These are phyloP conservation scores for Fusarium sambucinum DNA, from an alignment of 2,329 filamentous ascomycete species.

Conservation along the genomic window DNA sequence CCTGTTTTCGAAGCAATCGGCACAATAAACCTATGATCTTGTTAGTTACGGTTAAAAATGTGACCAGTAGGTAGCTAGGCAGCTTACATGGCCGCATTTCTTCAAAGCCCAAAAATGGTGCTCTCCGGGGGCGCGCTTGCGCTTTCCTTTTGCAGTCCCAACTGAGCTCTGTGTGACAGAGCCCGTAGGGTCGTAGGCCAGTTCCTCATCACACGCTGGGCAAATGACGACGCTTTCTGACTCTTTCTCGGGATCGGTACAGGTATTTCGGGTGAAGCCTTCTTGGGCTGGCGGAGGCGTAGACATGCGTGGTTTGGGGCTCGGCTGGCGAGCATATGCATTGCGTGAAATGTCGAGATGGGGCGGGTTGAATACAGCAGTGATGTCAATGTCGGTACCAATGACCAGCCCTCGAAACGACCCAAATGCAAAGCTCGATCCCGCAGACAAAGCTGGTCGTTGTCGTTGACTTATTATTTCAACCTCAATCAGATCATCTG, in stretches of 20 bases:
- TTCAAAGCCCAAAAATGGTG: constrained; percentile 94
- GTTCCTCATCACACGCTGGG: constrained; percentile 85
- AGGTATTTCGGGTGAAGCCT: constrained; percentile 85
- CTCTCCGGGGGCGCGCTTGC: constrained; percentile 69
- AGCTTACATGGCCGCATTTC: constrained; percentile 86
- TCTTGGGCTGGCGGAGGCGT: constrained; percentile 72
- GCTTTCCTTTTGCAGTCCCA: constrained; percentile 50
- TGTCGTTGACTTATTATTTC: constrained; percentile 44
- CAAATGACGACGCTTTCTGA: constrained; percentile 83
- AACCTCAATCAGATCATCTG: constrained; percentile 48
- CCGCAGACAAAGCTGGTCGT: constrained; percentile 42
- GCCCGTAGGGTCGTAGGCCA: constrained; percentile 76
- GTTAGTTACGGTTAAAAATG: constrained; percentile 8
- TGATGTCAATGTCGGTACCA: constrained; percentile 28
- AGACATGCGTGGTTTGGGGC: constrained; percentile 66
- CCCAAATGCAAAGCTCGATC: constrained; percentile 42
- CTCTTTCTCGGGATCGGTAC: constrained; percentile 52
- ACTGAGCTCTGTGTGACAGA: constrained; percentile 38
- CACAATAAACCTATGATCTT: constrained; percentile 69
- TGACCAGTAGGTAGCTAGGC: constrained; percentile 12
- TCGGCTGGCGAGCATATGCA: constrained; percentile 52
- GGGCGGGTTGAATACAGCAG: constrained; percentile 36
- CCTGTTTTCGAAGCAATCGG: constrained; percentile 70
- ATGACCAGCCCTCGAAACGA: constrained; percentile 47
- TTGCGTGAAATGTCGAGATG: constrained; percentile 46